Evolutionary conservation across 1,139 yeast species (phyloP).

Genomic region (Williopsis jadinii): DNA sequence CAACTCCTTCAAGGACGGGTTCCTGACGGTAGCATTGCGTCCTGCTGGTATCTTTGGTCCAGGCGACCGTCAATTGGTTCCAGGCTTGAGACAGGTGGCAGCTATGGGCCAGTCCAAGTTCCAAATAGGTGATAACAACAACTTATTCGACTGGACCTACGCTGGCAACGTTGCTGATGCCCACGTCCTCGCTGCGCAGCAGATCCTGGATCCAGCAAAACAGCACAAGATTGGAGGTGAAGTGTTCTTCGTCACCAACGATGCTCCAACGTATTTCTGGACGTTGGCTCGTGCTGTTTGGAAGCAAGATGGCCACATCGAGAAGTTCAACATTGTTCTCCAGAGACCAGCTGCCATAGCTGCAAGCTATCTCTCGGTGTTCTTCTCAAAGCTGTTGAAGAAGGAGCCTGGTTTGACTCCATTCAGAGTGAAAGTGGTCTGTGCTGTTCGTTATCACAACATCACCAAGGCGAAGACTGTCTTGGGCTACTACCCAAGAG

Average conservation of each 20-base stretch:
- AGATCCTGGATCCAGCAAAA: conserved; percentile 42
- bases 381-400: conserved; percentile 59
- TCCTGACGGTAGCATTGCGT: conserved; percentile 77
- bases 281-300: conserved; percentile 93
- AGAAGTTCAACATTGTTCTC: conserved; percentile 60
- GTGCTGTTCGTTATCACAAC: conserved; percentile 94
- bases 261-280: conserved; percentile 95
- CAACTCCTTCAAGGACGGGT: conserved; percentile 41
- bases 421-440: conserved; percentile 84
- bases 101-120: conserved; percentile 81
- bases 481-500: conserved; percentile 77
- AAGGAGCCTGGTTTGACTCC: conserved; percentile 96
- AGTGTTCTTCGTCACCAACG: conserved; percentile 86
- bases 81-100: conserved; percentile 83
- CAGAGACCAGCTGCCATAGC: conserved; percentile 66
- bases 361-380: conserved; percentile 75
- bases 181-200: conserved; percentile 86
- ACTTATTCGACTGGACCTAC: conserved; percentile 92
- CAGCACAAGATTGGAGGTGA: conserved; percentile 64
- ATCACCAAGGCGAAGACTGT: conserved; percentile 76
- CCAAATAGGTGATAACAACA: conserved; percentile 91
- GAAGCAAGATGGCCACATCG: conserved; percentile 91
- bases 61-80: conserved; percentile 94
- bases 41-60: conserved; percentile 99
- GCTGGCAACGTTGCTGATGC: conserved; percentile 99